These are phyloP conservation scores for Entomortierella parvispora DNA, from an alignment of 192 early-diverging fungal genomes.

Conservation along the genomic window DNA sequence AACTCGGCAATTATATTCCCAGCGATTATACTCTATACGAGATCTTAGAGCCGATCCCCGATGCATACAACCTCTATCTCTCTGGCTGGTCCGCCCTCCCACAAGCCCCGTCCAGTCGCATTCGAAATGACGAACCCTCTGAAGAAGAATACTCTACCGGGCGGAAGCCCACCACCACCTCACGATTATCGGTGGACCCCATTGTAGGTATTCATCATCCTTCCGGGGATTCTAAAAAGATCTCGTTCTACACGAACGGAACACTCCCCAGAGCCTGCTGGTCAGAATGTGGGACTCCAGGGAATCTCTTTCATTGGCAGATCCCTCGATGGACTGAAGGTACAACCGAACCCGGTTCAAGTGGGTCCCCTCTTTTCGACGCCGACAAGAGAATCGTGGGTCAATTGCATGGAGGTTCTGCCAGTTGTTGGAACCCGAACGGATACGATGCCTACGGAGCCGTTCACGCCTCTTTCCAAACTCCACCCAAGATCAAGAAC, in stretches of 20 bases:
- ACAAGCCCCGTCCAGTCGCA: constrained; percentile 17
- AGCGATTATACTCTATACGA: constrained; percentile 56
- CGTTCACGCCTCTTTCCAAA: constrained; percentile 40
- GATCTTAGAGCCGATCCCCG: constrained; percentile 55
- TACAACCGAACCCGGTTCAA: constrained; percentile 58
- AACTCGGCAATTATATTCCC: constrained; percentile 26
- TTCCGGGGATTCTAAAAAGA: constrained; percentile 57
- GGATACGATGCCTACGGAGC: constrained; percentile 59
- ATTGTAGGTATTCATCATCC: constrained; percentile 59
- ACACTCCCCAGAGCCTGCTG: constrained; percentile 45
- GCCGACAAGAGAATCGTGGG: constrained; percentile 56
- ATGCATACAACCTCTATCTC: constrained; percentile 53
- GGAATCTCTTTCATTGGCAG: constrained; percentile 52
- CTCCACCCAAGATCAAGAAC: constrained; percentile 31
- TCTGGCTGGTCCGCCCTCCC: constrained; percentile 53
- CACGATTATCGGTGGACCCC: too few species aligned
- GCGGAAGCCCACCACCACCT: too few species aligned
- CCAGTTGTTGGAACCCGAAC: constrained; percentile 54
- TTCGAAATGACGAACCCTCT: background rate
- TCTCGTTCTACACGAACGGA: constrained; percentile 55
- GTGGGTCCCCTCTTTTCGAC: constrained; percentile 56
- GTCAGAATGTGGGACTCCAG: constrained; percentile 42
- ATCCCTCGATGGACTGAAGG: constrained; percentile 55
- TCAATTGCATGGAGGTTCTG: constrained; percentile 57
- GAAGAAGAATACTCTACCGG: too few species aligned